These are phyloP conservation scores for Yamadazyma paraphyllophila DNA, from an alignment of 805 yeast genomes.

Conservation along the genomic window DNA sequence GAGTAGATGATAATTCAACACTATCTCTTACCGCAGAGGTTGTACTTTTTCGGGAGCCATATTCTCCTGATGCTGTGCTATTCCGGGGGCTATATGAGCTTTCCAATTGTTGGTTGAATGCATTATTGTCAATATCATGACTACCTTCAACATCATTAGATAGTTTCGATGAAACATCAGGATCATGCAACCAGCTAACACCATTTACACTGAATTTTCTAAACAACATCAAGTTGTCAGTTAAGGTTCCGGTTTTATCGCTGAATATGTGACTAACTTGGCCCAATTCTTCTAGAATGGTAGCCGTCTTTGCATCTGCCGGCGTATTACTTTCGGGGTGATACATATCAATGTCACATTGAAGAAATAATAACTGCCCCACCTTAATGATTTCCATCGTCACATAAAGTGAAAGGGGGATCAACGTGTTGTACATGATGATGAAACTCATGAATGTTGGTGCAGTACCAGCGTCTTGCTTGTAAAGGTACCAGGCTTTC, in stretches of 20 bases:
- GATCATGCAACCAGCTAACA: slow-evolving; percentile 81
- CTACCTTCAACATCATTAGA: slow-evolving; percentile 14
- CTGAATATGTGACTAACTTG: slow-evolving; percentile 94
- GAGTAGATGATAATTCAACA: slow-evolving; percentile 25
- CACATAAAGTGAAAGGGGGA: slow-evolving; percentile 91
- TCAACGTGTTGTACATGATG: slow-evolving; percentile 95
- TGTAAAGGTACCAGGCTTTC: slow-evolving; percentile 67
- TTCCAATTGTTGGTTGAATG: not conserved
- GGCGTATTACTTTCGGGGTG: slow-evolving; percentile 82
- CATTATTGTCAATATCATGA: not conserved
- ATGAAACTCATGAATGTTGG: slow-evolving; percentile 93
- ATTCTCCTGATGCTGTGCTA: not conserved
- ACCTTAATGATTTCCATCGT: slow-evolving; percentile 95
- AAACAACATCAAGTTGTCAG: slow-evolving; percentile 92
- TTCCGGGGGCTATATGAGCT: not conserved
- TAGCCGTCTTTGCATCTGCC: slow-evolving; percentile 92
- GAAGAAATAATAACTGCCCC: slow-evolving; percentile 76
- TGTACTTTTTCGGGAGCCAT: slow-evolving; percentile 20
- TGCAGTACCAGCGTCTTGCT: slow-evolving; percentile 77
- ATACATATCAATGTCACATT: slow-evolving; percentile 94
- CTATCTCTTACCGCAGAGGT: slow-evolving; percentile 34
- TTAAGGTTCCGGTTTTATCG: slow-evolving; percentile 95
- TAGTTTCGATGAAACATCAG: slow-evolving; percentile 37
- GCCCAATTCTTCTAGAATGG: slow-evolving; percentile 93
- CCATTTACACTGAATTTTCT: slow-evolving; percentile 88